phyloP scores from a whole-genome alignment of 805 yeast species.

The Yarrowia porcina region DNA sequence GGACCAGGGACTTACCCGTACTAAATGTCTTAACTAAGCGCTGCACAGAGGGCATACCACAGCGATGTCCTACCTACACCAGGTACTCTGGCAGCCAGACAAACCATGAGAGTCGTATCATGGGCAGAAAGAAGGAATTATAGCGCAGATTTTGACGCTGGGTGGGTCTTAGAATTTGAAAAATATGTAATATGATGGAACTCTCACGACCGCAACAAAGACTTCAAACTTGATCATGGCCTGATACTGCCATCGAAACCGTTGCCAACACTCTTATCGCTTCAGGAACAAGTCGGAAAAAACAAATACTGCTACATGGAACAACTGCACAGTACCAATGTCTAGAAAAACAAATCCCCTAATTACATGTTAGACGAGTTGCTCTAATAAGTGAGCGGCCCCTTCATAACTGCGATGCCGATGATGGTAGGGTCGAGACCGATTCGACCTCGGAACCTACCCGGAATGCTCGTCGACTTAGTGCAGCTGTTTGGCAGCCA shows the following conservation, averaged over 20 bases:
- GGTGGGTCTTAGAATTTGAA: not conserved
- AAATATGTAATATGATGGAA: not conserved
- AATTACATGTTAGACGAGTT: not conserved
- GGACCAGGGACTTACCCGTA: not conserved
- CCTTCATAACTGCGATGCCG: not conserved
- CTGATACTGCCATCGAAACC: not conserved
- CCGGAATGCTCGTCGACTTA: not conserved
- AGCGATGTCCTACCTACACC: too few species aligned
- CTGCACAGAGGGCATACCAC: not conserved
- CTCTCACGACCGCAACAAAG: not conserved
- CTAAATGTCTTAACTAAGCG: not conserved
- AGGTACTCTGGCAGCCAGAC: not conserved
- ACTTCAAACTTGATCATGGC: not conserved
- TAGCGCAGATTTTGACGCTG: not conserved
- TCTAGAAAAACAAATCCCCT: not conserved
- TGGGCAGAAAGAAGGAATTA: not conserved
- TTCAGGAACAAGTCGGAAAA: not conserved
- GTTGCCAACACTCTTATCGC: not conserved
- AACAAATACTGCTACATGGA: not conserved
- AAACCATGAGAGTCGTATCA: not conserved
- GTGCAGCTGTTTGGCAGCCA: not conserved
- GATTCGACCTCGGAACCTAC: not conserved
- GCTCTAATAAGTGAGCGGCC: not conserved
- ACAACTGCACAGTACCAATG: not conserved
- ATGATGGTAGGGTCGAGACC: too few species aligned